Evolutionary conservation across 768 basidiomycete genomes (phyloP), one percentile per base, ranked within the genome.

Genomic region (Termitomyces sp.): DNA sequence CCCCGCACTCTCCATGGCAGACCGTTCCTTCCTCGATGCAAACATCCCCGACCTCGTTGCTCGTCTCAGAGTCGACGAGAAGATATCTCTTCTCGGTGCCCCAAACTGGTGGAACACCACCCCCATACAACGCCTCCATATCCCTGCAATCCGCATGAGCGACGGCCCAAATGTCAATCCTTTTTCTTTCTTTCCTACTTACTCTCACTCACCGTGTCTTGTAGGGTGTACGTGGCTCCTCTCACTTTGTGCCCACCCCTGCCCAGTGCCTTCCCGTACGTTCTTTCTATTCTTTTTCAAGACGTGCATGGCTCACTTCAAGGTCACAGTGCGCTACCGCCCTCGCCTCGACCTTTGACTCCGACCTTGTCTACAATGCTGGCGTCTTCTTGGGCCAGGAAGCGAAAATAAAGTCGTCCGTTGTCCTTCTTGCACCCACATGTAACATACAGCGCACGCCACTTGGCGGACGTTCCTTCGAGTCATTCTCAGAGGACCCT

Each of bases 81-180:
- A 88, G 71, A 84, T 88, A 57, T 70, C 79, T 3, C 77, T 90
- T 18, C 78, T 88, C 4, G 80, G 84, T 32, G 87, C 84, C 15
- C 86, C 85, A 7, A 84, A 87, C 65, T 88, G 86, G 85, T 89
- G 89, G 88, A 88, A 87, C 66, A 88, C 87, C 16, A 78, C 76
- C 39, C 64, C 81, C 18, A 78, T 90, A 58, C 73, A 78, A 12
- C 78, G 87, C 24, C 78, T 89, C 18, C 77, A 75, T n/a, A 84
- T 90, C 56, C 89, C 88, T 6, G 78, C 83, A 33, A 76, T 90
- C 65, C 82, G 88, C 28, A 88, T 91, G 82, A 87, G 85, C 68
- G 87, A 89, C 73, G 88, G 87, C 8, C 87, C 88, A 32, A 88
- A 88, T 70, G 82, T 81, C 64, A 38, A 71, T 66, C 32, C 22